Conservation (phyloP, 306 rosid genomes). For the Astragalus glycyphyllos region DNA sequence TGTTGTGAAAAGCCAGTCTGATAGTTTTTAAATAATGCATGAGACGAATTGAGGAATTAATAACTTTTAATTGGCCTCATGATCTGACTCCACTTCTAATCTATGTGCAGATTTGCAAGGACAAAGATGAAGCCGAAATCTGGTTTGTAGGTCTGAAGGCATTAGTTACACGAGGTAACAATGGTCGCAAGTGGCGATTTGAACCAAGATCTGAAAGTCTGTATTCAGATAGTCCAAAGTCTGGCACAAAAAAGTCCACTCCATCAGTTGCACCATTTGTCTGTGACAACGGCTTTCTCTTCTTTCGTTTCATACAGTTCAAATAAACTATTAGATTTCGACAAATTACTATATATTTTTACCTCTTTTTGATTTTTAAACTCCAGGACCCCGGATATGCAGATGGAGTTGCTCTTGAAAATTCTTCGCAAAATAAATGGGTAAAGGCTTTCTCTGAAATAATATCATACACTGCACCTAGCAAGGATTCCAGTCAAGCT, state of each 20-base stretch:
- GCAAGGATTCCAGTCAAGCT: slow-evolving; percentile 55
- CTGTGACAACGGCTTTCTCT: slow-evolving; percentile 48
- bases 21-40: slow-evolving; percentile 24
- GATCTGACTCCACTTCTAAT: slow-evolving; percentile 43
- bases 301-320: slow-evolving; percentile 39
- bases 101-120: slow-evolving; percentile 88
- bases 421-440: slow-evolving; percentile 58
- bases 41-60: slow-evolving; percentile 19
- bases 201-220: slow-evolving; percentile 62
- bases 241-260: slow-evolving; percentile 63
- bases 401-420: slow-evolving; percentile 54
- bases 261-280: slow-evolving; percentile 73
- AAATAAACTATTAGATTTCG: slow-evolving; percentile 33
- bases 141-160: slow-evolving; percentile 98
- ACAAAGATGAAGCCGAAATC: slow-evolving; percentile 96
- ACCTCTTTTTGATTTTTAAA: slow-evolving; percentile 35
- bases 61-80: slow-evolving; percentile 33
- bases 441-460: slow-evolving; percentile 87
- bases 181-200: slow-evolving; percentile 54
- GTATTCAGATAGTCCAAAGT: slow-evolving; percentile 60
- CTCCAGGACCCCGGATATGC: slow-evolving; percentile 76
- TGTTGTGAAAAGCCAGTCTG: slow-evolving; percentile 33
- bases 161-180: slow-evolving; percentile 64
- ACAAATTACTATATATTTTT: slow-evolving; percentile 25
- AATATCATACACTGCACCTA: slow-evolving; percentile 62